Evolutionary conservation across 106 monocot species (phyloP).

Genomic region (Cymbidium sinense): DNA sequence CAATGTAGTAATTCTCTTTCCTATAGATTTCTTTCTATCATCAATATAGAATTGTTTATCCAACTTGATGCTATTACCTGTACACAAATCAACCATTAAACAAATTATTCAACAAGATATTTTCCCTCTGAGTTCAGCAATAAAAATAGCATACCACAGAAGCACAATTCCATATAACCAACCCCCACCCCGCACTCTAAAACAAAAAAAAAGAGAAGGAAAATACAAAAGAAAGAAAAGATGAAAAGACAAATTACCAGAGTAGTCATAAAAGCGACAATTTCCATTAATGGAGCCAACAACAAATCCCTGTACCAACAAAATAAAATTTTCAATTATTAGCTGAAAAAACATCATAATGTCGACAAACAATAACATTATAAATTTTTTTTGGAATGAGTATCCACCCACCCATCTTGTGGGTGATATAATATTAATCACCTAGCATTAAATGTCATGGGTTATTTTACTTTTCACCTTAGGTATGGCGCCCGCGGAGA

Average conservation of each 20-base stretch:
- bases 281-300: constrained; percentile 61
- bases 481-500: too few relatives aligned
- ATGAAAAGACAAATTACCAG: constrained; percentile 28
- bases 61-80: constrained; percentile 40
- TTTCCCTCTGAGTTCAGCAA: too few relatives aligned
- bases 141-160: background rate
- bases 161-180: background rate
- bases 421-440: too few relatives aligned
- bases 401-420: too few relatives aligned
- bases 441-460: too few relatives aligned
- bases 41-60: constrained; percentile 38
- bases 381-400: too few relatives aligned
- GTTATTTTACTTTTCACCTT: too few relatives aligned
- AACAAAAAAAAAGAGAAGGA: background rate
- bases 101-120: background rate
- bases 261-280: constrained; percentile 60
- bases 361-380: background rate
- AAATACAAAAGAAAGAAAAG: background rate
- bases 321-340: background rate
- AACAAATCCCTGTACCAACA: constrained; percentile 60
- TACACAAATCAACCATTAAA: background rate
- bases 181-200: background rate
- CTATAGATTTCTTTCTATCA: constrained; percentile 52
- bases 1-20: constrained; percentile 55
- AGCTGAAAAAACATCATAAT: background rate